These are phyloP conservation scores for Trichoderma sp. DNA, from an alignment of 2,329 filamentous ascomycete species.

Conservation along the genomic window DNA sequence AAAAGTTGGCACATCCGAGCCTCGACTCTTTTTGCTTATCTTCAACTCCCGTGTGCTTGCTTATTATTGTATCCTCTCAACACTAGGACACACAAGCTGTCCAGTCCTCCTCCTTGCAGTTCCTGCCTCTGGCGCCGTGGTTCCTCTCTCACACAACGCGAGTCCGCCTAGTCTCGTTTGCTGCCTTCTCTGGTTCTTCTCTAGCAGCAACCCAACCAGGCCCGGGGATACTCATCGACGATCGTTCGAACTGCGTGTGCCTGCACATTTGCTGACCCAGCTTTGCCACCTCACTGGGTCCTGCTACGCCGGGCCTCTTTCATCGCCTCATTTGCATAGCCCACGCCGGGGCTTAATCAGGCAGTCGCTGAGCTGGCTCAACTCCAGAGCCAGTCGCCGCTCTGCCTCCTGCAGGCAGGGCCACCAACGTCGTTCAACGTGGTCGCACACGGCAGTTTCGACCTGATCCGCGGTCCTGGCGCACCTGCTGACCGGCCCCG, in stretches of 20 bases:
- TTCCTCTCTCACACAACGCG: not conserved
- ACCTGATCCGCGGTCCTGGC: slow-evolving; percentile 30
- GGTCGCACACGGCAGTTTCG: slow-evolving; percentile 30
- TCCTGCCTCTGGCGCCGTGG: not conserved
- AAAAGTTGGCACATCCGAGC: not conserved
- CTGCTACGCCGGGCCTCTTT: slow-evolving; percentile 13
- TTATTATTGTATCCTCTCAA: not conserved
- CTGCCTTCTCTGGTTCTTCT: not conserved
- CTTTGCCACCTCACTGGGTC: slow-evolving; percentile 19
- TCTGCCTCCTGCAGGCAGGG: slow-evolving; percentile 44
- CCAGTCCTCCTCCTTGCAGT: not conserved
- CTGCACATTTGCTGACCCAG: slow-evolving; percentile 13
- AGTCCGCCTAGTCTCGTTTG: not conserved
- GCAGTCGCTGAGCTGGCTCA: slow-evolving; percentile 41
- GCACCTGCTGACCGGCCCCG: slow-evolving; percentile 31
- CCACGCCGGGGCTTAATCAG: slow-evolving; percentile 19
- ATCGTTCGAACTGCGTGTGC: not conserved
- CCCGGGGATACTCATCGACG: not conserved
- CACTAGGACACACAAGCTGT: not conserved
- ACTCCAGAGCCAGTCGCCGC: slow-evolving; percentile 42
- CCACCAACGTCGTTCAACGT: slow-evolving; percentile 34
- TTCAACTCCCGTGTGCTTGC: not conserved
- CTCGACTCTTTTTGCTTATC: not conserved
- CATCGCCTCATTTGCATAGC: slow-evolving; percentile 20
- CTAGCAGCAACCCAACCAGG: not conserved